These are phyloP conservation scores for Chenopodium suecicum DNA, from an alignment of 148 eudicot species.

Conservation along the genomic window DNA sequence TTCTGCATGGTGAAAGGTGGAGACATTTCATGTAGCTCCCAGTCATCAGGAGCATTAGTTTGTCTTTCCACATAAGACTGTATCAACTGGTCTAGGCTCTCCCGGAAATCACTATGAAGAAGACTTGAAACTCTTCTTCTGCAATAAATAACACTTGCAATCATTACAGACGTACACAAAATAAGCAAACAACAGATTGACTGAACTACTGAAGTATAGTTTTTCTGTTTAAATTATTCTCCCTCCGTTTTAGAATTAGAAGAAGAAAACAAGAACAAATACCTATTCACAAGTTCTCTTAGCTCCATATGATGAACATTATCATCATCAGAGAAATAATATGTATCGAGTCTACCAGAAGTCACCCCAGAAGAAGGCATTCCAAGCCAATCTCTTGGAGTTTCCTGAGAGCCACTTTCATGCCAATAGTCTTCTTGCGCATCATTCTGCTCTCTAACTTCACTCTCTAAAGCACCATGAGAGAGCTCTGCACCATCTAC, in stretches of 20 bases:
- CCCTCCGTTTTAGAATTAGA: background rate
- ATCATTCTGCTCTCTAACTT: conserved; percentile 38
- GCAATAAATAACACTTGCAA: conserved; percentile 15
- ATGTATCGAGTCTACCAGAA: conserved; percentile 45
- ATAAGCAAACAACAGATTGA: background rate
- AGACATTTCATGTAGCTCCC: conserved; percentile 52
- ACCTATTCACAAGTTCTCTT: conserved; percentile 83
- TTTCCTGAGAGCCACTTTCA: conserved; percentile 43
- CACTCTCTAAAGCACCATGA: conserved; percentile 34
- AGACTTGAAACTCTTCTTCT: conserved; percentile 94
- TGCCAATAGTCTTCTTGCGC: conserved; percentile 50
- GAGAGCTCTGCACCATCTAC: conserved; percentile 31
- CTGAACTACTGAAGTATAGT: background rate
- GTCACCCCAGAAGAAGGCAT: conserved; percentile 41
- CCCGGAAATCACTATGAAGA: conserved; percentile 87
- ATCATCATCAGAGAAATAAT: conserved; percentile 64
- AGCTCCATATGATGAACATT: conserved; percentile 59
- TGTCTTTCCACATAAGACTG: conserved; percentile 86
- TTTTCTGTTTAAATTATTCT: background rate
- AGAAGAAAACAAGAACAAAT: background rate
- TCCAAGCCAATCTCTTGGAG: conserved; percentile 46
- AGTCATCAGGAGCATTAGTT: conserved; percentile 54
- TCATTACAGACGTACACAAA: background rate
- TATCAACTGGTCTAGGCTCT: conserved; percentile 72
- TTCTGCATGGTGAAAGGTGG: conserved; percentile 40